phyloP scores from a whole-genome alignment of 345 rosid genomes.

The Viola odorata region DNA sequence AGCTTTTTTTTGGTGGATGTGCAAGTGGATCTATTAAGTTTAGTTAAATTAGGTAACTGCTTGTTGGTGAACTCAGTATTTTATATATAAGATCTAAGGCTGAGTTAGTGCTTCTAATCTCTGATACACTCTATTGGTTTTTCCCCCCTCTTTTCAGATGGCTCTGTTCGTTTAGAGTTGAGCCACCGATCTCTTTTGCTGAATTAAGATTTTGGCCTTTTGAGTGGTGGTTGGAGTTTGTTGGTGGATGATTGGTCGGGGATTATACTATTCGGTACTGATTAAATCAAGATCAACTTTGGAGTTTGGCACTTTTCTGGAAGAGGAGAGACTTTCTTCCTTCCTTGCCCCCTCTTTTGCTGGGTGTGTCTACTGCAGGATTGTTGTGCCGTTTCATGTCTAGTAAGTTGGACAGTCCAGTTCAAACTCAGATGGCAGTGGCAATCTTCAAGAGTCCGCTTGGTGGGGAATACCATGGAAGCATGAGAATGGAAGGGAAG shows the following conservation, averaged over 20 bases:
- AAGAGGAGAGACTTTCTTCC: slow-evolving; percentile 47
- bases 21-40: neutral
- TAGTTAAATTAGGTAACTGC: neutral
- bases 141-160: neutral
- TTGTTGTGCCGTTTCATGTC: slow-evolving; percentile 62
- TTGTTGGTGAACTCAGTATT: neutral
- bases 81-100: neutral
- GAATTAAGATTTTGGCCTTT: slow-evolving; percentile 1
- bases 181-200: neutral
- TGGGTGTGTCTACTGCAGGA: slow-evolving; percentile 24
- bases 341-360: slow-evolving; percentile 31
- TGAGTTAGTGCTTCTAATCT: neutral
- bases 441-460: slow-evolving; percentile 74
- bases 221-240: slow-evolving; percentile 18
- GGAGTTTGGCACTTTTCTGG: slow-evolving; percentile 38
- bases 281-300: slow-evolving; percentile 23
- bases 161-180: slow-evolving; percentile 17
- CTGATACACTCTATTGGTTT: neutral
- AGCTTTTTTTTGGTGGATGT: neutral
- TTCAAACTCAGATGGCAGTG: slow-evolving; percentile 95
- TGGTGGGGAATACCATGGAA: slow-evolving; percentile 52
- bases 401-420: slow-evolving; percentile 86
- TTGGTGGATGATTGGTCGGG: slow-evolving; percentile 46
- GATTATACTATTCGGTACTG: slow-evolving; percentile 11
- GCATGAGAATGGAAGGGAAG: slow-evolving; percentile 55